A percentile compares a stretch with the other conserved stretches of the same genome.
Conservation (phyloP, 495 filamentous ascomycete species). For the Aspergillus haitiensis region DNA sequence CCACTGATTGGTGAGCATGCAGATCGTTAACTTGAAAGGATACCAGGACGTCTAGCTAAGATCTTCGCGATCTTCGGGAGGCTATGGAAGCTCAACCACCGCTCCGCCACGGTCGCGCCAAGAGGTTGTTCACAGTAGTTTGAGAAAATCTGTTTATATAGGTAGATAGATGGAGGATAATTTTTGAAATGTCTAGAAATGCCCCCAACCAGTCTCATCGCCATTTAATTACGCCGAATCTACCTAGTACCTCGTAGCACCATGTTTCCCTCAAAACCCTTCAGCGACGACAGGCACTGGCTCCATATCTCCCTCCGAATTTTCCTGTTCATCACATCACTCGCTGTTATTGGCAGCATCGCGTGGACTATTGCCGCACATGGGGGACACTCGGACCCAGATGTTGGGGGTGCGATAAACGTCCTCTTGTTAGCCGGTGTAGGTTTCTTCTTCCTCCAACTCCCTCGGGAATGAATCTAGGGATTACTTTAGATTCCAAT, state of each 20-base stretch:
- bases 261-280: not conserved
- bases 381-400: not conserved
- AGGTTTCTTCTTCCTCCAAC: not conserved
- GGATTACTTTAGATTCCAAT: not conserved
- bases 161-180: not conserved
- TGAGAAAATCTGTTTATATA: not conserved
- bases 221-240: not conserved
- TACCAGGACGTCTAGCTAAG: not conserved
- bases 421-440: not conserved
- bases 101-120: not conserved
- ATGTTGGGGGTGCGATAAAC: not conserved
- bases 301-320: not conserved
- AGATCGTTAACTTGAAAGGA: too few relatives aligned
- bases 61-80: not conserved
- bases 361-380: not conserved
- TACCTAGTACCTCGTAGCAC: not conserved
- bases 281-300: constrained; percentile 1
- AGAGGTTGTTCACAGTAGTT: not conserved
- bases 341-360: not conserved
- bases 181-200: not conserved
- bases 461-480: not conserved
- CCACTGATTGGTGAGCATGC: too few relatives aligned
- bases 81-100: not conserved
- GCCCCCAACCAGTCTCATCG: not conserved
- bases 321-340: not conserved